Evolutionary conservation across 306 rosid genomes (phyloP), one percentile per base, ranked within the genome.

Genomic region (Rubus idaeus): DNA sequence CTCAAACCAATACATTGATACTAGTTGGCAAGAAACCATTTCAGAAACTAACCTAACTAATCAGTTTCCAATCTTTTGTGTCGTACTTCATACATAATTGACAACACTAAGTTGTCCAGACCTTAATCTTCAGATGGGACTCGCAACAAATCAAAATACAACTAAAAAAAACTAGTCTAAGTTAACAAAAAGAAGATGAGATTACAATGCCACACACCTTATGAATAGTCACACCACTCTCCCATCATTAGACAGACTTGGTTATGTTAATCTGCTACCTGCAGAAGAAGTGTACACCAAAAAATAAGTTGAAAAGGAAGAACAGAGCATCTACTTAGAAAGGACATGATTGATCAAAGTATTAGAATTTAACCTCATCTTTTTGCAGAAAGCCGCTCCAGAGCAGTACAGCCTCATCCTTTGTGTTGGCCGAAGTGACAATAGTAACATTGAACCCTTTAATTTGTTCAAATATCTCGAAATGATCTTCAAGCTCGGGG

Each of bases 371-470:
- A 9, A 64, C 69, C 69, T 64, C 69, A 64, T 64, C 69, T 42
- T 64, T 64, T 8, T 64, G 69, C 69, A 64, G 16, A 64, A 64
- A 64, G 47, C 69, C 69, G 12, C 69, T 64, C 69, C 69, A 64
- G 1, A 68, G 73, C 17, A 68, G 18, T 11, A 37, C 20, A 45
- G 73, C 21, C 73, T 68, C 73, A 10, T 68, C 73, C 10, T 68
- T 42, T 1, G 73, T 20, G 3, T 10, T 11, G 0, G 73, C 73
- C 17, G 55, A 42, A 44, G 73, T 45, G 4, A 12, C 73, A 44
- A 68, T 12, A 68, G n/a, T n/a, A 37, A 44, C 73, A 68, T 68
- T 44, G 16, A 68, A 68, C 55, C 17, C 52, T 11, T 41, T 42
- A 68, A 68, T 45, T 2, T 42, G 52, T 12, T 68, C 73, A 45